These are phyloP conservation scores for Kuraishia capsulata DNA, from an alignment of 805 yeast species.

Conservation along the genomic window DNA sequence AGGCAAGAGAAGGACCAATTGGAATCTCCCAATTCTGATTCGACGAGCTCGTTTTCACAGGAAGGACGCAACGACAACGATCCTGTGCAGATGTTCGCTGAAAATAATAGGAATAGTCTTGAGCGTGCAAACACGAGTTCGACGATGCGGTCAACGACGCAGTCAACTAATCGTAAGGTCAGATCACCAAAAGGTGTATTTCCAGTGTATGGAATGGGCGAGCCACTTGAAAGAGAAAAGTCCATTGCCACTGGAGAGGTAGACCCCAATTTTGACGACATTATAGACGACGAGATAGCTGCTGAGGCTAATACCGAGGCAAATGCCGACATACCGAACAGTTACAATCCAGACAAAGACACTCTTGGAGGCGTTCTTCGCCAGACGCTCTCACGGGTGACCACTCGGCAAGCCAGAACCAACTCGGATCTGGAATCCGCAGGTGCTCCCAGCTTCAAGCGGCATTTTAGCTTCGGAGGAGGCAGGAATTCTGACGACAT, in stretches of 20 bases:
- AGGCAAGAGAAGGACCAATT: constrained; percentile 1
- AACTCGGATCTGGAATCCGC: constrained; percentile 14
- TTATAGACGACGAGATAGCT: constrained; percentile 18
- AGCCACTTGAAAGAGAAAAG: constrained; percentile 45
- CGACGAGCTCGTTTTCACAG: constrained; percentile 1
- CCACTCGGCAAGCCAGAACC: constrained; percentile 6
- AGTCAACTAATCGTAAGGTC: constrained; percentile 5
- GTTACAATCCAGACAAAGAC: constrained; percentile 14
- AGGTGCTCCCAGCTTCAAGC: constrained; percentile 4
- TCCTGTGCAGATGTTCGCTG: constrained; percentile 2
- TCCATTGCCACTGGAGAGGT: constrained; percentile 34
- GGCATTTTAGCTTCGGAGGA: constrained; percentile 21
- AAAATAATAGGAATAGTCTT: constrained; percentile 1
- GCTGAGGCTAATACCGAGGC: constrained; percentile 7
- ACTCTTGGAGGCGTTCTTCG: constrained; percentile 16
- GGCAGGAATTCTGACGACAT: constrained; percentile 20
- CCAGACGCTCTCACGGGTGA: constrained; percentile 15
- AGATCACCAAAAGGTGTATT: constrained; percentile 71
- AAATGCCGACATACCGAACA: constrained; percentile 15
- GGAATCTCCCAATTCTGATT: constrained; percentile 2
- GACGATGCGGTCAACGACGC: too few relatives aligned
- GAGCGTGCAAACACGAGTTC: too few relatives aligned
- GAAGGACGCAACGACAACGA: constrained; percentile 1
- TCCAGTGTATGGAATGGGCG: constrained; percentile 75
- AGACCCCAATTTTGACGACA: constrained; percentile 10